phyloP scores from a whole-genome alignment of 768 basidiomycete species.

The Asterophora lycoperdoides region DNA sequence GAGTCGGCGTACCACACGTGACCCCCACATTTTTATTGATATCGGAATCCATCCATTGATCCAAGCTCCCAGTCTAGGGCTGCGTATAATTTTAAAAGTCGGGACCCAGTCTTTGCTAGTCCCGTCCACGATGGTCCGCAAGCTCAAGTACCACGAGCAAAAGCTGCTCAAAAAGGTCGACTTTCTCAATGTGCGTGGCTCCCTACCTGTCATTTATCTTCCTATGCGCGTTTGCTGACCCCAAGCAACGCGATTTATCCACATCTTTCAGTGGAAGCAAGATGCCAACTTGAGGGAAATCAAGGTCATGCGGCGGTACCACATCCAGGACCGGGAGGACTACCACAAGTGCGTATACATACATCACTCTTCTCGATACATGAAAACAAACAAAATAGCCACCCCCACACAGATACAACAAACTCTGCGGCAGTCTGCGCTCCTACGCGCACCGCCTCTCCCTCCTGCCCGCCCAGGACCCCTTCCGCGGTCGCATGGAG shows the following conservation, averaged over 20 bases:
- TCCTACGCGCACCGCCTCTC: slow-evolving; percentile 84
- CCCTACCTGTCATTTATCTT: neutral
- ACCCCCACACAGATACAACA: slow-evolving; percentile 84
- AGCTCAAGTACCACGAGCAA: slow-evolving; percentile 95
- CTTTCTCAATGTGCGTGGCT: slow-evolving; percentile 74
- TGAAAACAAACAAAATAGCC: no score
- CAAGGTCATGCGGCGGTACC: slow-evolving; percentile 92
- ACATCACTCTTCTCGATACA: no score
- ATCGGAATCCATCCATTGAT: no score
- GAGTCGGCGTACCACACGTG: no score
- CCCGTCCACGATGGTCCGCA: slow-evolving; percentile 79
- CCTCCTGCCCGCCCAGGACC: slow-evolving; percentile 83
- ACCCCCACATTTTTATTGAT: no score
- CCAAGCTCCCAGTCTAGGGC: no score
- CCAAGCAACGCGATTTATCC: no score
- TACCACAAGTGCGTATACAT: slow-evolving; percentile 69
- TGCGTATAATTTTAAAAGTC: no score
- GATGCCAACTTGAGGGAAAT: slow-evolving; percentile 89
- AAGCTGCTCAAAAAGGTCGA: slow-evolving; percentile 95
- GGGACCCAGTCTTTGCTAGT: no score
- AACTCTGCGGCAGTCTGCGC: slow-evolving; percentile 83
- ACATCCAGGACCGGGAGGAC: slow-evolving; percentile 91
- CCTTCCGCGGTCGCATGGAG: slow-evolving; percentile 82
- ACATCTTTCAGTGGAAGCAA: slow-evolving; percentile 84
- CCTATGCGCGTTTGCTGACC: slow-evolving; percentile 7